Evolutionary conservation across 225 moss, liverwort and hornwort species (phyloP).

Genomic region (Ulota crispa): DNA sequence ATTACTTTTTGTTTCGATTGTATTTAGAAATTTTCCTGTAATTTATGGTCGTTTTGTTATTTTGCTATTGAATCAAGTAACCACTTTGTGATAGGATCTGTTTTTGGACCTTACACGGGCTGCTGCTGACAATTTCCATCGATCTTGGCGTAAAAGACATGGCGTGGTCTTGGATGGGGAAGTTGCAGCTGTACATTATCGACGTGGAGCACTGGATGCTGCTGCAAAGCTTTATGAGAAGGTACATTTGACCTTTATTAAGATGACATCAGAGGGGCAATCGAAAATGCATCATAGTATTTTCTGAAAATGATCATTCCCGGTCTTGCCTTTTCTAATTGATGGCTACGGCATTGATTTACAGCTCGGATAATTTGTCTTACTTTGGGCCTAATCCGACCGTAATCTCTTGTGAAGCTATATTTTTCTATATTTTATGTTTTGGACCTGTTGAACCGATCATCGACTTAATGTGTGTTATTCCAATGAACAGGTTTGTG

Average conservation of each 20-base stretch:
- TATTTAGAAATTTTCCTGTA: neutral
- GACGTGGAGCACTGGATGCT: conserved; percentile 68
- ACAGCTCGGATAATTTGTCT: neutral
- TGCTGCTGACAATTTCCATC: conserved; percentile 97
- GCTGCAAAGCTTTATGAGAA: conserved; percentile 69
- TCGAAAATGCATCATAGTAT: neutral
- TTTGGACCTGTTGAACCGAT: conserved; percentile 12
- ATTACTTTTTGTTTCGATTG: conserved; percentile 1
- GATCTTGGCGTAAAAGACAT: conserved; percentile 96
- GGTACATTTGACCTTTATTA: conserved; percentile 26
- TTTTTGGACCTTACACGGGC: conserved; percentile 91
- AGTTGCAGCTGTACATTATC: conserved; percentile 89
- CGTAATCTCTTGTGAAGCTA: neutral
- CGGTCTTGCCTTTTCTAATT: neutral
- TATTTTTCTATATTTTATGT: neutral
- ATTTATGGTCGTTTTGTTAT: conserved; percentile 4
- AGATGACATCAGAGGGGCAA: neutral
- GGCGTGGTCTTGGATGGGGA: conserved; percentile 97
- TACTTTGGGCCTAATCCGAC: neutral
- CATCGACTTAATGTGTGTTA: conserved; percentile 12
- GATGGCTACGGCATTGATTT: conserved; percentile 5
- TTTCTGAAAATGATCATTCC: conserved; percentile 13
- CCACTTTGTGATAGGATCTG: conserved; percentile 61
- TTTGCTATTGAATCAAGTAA: conserved; percentile 18
- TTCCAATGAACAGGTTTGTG: conserved; percentile 71